Evolutionary conservation across 306 rosid species (phyloP).

Genomic region (Medicago lupulina): DNA sequence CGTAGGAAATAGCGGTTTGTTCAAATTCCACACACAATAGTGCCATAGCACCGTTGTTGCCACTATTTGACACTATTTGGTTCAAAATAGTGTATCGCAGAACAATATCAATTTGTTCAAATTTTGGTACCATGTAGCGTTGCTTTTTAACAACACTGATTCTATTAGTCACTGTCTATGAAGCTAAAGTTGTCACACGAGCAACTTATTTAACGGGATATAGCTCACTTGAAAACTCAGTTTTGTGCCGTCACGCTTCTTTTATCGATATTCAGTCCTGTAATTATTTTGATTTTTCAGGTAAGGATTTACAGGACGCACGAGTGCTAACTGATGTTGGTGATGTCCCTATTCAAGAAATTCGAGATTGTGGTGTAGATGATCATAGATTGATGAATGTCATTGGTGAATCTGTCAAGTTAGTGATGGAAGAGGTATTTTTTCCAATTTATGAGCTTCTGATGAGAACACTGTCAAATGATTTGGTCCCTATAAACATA

Average conservation of each 20-base stretch:
- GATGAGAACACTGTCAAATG: background rate
- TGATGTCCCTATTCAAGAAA: slow-evolving; percentile 95
- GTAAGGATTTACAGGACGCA: slow-evolving; percentile 79
- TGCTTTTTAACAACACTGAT: background rate
- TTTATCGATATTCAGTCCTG: background rate
- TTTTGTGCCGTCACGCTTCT: slow-evolving; percentile 20
- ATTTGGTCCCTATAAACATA: slow-evolving; percentile 8
- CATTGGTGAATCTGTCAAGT: slow-evolving; percentile 87
- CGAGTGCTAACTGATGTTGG: slow-evolving; percentile 94
- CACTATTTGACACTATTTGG: background rate
- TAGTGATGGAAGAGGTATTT: slow-evolving; percentile 91
- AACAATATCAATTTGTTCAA: background rate
- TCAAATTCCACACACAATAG: background rate
- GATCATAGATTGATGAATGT: slow-evolving; percentile 92
- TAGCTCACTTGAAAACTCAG: slow-evolving; percentile 9
- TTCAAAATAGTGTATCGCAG: background rate
- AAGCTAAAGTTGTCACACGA: slow-evolving; percentile 10
- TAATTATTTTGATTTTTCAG: slow-evolving; percentile 50
- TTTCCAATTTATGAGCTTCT: slow-evolving; percentile 10
- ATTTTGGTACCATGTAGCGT: background rate
- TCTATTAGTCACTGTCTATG: background rate
- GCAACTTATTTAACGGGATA: slow-evolving; percentile 23
- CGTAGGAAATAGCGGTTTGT: background rate
- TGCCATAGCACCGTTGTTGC: background rate
- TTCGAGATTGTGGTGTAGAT: slow-evolving; percentile 81